A percentile compares a stretch with the other conserved stretches of the same genome.
Evolutionary conservation across 768 basidiomycete genomes (phyloP).

Genomic region (Heimioporus sp.): DNA sequence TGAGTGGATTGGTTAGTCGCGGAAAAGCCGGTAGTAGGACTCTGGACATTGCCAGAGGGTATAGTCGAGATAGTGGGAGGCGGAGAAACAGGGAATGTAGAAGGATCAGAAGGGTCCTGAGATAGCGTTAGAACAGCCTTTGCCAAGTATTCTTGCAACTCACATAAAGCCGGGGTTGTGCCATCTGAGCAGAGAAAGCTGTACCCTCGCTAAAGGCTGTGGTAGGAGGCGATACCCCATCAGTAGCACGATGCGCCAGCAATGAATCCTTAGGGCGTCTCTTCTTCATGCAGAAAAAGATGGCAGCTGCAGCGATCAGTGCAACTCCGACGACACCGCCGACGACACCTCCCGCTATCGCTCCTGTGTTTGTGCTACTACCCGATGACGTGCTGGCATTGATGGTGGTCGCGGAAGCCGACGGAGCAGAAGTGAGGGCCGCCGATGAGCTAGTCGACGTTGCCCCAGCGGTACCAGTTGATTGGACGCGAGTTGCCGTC

Average conservation of each 20-base stretch:
- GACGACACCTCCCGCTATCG: conserved; percentile 62
- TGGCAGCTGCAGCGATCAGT: conserved; percentile 35
- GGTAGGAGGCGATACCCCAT: not conserved
- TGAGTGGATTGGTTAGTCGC: conserved; percentile 11
- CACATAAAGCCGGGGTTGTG: conserved; percentile 30
- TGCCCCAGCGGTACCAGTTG: conserved; percentile 16
- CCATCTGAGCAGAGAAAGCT: conserved; percentile 16
- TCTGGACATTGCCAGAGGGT: conserved; percentile 6
- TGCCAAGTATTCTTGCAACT: conserved; percentile 2
- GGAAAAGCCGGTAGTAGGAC: conserved; percentile 3
- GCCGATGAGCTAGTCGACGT: conserved; percentile 16
- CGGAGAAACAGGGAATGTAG: conserved; percentile 34
- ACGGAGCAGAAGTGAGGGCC: conserved; percentile 11
- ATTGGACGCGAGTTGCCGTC: conserved; percentile 33
- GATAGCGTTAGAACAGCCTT: conserved; percentile 1
- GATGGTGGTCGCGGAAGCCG: not conserved
- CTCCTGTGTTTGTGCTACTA: conserved; percentile 40
- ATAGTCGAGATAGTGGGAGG: conserved; percentile 11
- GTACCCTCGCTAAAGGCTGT: conserved; percentile 7
- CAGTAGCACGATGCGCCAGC: not conserved
- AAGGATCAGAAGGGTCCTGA: conserved; percentile 37
- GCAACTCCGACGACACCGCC: conserved; percentile 59
- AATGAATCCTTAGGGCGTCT: conserved; percentile 22
- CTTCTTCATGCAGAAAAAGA: conserved; percentile 39
- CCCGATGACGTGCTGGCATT: conserved; percentile 7